These are phyloP conservation scores for Helminthosporium solani DNA, from an alignment of 2,329 filamentous ascomycete species.

Conservation along the genomic window DNA sequence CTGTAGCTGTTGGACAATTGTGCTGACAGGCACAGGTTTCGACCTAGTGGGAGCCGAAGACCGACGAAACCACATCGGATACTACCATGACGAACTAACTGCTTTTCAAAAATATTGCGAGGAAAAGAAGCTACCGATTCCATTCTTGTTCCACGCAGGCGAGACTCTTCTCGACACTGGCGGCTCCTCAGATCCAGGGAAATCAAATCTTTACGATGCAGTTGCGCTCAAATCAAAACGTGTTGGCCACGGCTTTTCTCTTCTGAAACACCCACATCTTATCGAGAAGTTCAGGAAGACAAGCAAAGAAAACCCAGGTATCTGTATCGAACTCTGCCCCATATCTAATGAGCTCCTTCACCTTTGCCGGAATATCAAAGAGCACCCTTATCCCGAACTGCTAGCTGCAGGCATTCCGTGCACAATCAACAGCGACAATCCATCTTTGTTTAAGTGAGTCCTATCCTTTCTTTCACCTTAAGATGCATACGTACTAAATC, in stretches of 20 bases:
- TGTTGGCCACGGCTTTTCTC: constrained; percentile 72
- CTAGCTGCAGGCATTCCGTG: constrained; percentile 73
- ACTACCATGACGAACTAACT: constrained; percentile 59
- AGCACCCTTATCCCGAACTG: constrained; percentile 67
- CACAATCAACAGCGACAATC: constrained; percentile 74
- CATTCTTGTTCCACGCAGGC: constrained; percentile 75
- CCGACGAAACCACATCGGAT: constrained; percentile 59
- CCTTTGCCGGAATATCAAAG: constrained; percentile 63
- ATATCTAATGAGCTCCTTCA: constrained; percentile 77
- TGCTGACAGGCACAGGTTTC: too few species aligned
- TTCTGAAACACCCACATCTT: constrained; percentile 63
- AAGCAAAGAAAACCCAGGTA: constrained; percentile 35
- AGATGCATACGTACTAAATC: not conserved
- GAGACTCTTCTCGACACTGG: constrained; percentile 68
- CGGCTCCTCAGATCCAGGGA: constrained; percentile 56
- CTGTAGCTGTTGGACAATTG: too few species aligned
- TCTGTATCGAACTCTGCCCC: constrained; percentile 75
- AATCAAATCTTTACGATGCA: constrained; percentile 68
- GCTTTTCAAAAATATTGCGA: constrained; percentile 58
- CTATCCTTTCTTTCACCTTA: constrained; percentile 1
- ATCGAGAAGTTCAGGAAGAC: constrained; percentile 62
- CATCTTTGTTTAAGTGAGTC: constrained; percentile 65
- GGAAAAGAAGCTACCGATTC: constrained; percentile 56
- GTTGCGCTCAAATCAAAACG: constrained; percentile 65
- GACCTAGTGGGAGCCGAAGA: constrained; percentile 70